A percentile compares a stretch with the other conserved stretches of the same genome.
phyloP scores from a whole-genome alignment of 1,284 basidiomycete genomes.

The Prillingera fragicola region DNA sequence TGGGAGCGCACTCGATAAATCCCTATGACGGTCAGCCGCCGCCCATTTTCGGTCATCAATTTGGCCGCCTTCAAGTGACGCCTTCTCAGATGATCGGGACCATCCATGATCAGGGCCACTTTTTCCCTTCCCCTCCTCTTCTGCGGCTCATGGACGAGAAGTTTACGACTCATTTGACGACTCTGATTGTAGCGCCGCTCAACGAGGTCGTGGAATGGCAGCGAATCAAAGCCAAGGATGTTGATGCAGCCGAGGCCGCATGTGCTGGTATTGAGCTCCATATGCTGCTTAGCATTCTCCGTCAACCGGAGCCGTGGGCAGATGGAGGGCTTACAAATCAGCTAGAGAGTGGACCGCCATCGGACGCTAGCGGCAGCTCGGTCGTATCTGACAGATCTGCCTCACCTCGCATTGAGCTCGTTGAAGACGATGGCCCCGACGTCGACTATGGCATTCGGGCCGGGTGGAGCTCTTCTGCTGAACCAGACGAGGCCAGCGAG shows the following conservation, averaged over 20 bases:
- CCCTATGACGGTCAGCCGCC: too few species aligned
- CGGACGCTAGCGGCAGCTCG: neutral
- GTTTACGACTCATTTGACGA: neutral
- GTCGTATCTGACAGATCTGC: neutral
- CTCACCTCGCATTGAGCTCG: constrained; percentile 15
- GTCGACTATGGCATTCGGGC: constrained; percentile 5
- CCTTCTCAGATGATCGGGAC: too few species aligned
- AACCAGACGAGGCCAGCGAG: constrained; percentile 2
- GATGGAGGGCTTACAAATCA: neutral
- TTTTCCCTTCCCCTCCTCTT: constrained; percentile 9
- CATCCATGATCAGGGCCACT: neutral
- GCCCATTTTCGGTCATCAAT: neutral
- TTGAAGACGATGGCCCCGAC: neutral
- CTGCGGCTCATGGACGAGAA: constrained; percentile 7
- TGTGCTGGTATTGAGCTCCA: neutral
- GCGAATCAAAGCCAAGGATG: neutral
- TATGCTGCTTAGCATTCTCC: neutral
- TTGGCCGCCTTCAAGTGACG: neutral
- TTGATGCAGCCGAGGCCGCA: neutral
- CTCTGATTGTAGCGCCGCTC: constrained; percentile 3
- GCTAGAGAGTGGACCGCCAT: neutral
- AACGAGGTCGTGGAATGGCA: constrained; percentile 6
- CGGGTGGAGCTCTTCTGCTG: constrained; percentile 10
- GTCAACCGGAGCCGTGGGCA: neutral
- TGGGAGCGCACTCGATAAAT: constrained; percentile 1